A percentile compares a stretch with the other conserved stretches of the same genome.
phyloP scores from a whole-genome alignment of 108 stramenopile species.

The Skeletonema tropicum region DNA sequence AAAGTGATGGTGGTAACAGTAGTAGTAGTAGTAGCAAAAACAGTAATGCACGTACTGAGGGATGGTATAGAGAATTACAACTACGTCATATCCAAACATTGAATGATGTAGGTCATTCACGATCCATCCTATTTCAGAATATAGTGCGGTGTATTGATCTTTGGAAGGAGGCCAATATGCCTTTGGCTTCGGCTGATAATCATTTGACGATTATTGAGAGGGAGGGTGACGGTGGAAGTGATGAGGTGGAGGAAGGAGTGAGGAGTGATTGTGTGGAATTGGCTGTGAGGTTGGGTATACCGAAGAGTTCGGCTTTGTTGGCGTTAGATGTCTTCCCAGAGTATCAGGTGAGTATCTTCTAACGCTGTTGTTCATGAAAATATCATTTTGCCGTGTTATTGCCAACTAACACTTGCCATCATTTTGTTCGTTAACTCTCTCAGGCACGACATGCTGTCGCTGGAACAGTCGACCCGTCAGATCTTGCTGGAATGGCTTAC shows the following conservation, averaged over 20 bases:
- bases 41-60: neutral
- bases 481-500: slow-evolving; percentile 56
- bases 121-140: slow-evolving; percentile 44
- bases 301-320: slow-evolving; percentile 51
- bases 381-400: neutral
- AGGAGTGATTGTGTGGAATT: slow-evolving; percentile 50
- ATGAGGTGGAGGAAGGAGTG: slow-evolving; percentile 1
- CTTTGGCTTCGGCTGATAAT: slow-evolving; percentile 30
- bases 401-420: neutral
- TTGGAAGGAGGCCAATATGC: slow-evolving; percentile 64
- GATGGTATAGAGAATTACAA: slow-evolving; percentile 18
- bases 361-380: too few species aligned
- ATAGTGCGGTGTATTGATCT: slow-evolving; percentile 62
- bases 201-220: neutral
- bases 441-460: slow-evolving; percentile 39
- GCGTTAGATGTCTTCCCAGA: slow-evolving; percentile 50
- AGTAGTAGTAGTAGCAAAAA: too few species aligned
- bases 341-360: slow-evolving; percentile 45
- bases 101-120: slow-evolving; percentile 49
- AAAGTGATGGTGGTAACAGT: neutral
- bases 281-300: slow-evolving; percentile 56
- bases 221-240: neutral
- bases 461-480: slow-evolving; percentile 57
- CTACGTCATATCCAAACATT: slow-evolving; percentile 45
- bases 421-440: neutral